phyloP scores from a whole-genome alignment of 2,329 filamentous ascomycete species.

The Grosmannia huntii region DNA sequence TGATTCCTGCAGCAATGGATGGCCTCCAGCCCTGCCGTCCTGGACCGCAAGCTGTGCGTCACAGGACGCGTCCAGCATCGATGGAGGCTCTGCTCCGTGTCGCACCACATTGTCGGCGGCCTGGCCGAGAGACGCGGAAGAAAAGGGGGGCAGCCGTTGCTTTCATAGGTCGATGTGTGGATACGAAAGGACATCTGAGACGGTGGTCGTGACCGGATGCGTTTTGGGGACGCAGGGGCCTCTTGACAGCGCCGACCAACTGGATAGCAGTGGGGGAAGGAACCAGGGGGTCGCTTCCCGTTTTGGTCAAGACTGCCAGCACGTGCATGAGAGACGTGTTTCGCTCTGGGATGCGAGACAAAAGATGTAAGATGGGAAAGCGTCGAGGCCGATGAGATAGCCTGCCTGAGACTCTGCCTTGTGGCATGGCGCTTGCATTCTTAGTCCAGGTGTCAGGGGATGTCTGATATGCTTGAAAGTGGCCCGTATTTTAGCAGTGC shows the following conservation, averaged over 20 bases:
- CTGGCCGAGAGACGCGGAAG: background rate
- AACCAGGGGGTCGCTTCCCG: background rate
- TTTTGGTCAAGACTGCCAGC: conserved; percentile 4
- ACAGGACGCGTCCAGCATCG: background rate
- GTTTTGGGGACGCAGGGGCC: background rate
- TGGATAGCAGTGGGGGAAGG: background rate
- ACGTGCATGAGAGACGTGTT: background rate
- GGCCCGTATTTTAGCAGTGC: background rate
- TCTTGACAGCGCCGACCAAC: background rate
- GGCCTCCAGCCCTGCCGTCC: background rate
- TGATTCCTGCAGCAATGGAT: background rate
- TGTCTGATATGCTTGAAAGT: background rate
- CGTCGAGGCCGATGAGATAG: background rate
- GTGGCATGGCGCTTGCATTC: background rate
- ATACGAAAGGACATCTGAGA: conserved; percentile 14
- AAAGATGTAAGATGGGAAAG: background rate
- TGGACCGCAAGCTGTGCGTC: background rate
- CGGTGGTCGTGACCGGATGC: conserved; percentile 16
- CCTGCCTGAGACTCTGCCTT: background rate
- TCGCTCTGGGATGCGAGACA: background rate
- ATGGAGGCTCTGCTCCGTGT: too few relatives aligned
- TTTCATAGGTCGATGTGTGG: background rate
- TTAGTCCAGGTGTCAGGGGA: background rate
- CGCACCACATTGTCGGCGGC: too few relatives aligned
- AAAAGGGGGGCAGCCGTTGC: background rate